A percentile compares a stretch with the other conserved stretches of the same genome.
phyloP scores from a whole-genome alignment of 2,329 filamentous ascomycete genomes.

The Simplicillium sp. region DNA sequence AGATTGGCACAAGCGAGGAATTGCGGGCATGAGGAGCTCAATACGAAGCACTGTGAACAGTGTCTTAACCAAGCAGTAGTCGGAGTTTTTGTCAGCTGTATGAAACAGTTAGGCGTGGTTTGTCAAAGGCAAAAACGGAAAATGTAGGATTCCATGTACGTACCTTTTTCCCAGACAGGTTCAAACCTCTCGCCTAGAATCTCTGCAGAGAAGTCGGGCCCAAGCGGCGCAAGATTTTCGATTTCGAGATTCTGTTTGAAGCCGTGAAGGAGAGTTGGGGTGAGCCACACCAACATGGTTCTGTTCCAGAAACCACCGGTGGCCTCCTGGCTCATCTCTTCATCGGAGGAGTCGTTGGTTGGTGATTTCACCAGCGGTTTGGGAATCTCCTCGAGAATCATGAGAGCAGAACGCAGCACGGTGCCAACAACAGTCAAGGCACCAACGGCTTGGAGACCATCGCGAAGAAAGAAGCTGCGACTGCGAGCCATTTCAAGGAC shows the following conservation, averaged over 20 bases:
- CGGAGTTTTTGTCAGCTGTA: no score
- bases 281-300: neutral
- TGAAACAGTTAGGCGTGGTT: no score
- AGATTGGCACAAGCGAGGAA: no score
- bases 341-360: no score
- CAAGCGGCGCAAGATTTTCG: neutral
- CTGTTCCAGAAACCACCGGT: neutral
- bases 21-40: no score
- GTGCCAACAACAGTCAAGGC: neutral
- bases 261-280: neutral
- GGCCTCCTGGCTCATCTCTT: neutral
- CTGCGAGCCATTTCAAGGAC: neutral
- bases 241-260: neutral
- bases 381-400: neutral
- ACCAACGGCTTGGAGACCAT: neutral
- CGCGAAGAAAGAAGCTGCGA: conserved; percentile 1
- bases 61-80: no score
- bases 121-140: no score
- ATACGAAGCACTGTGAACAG: no score
- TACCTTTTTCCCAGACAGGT: neutral
- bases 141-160: no score
- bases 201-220: neutral
- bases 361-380: neutral
- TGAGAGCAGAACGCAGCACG: neutral
- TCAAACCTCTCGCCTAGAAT: neutral